A percentile compares a stretch with the other conserved stretches of the same genome.
Evolutionary conservation across 2,329 filamentous ascomycete genomes (phyloP).

Genomic region (Trichophyton rubrum): DNA sequence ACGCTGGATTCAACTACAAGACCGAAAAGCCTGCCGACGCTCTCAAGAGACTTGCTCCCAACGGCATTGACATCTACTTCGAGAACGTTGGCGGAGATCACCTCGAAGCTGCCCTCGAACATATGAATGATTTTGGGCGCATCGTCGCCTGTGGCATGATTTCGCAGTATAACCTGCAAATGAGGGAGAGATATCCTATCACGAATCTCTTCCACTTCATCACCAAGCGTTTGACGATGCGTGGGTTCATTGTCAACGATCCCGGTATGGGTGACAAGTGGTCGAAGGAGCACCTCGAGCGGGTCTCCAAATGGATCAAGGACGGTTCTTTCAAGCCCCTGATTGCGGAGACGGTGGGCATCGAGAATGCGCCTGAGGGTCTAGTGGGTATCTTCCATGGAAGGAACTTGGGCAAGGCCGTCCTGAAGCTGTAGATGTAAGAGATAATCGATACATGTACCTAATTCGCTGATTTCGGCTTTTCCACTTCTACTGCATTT

Average conservation of each 20-base stretch:
- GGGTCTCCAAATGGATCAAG: slow-evolving; percentile 60
- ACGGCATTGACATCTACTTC: slow-evolving; percentile 74
- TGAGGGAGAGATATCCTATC: slow-evolving; percentile 50
- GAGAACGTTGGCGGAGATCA: slow-evolving; percentile 70
- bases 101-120: slow-evolving; percentile 53
- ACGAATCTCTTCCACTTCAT: slow-evolving; percentile 54
- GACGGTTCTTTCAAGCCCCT: slow-evolving; percentile 64
- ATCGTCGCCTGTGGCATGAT: slow-evolving; percentile 58
- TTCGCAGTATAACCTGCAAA: slow-evolving; percentile 57
- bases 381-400: slow-evolving; percentile 64
- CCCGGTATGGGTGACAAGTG: slow-evolving; percentile 55
- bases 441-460: too few relatives aligned
- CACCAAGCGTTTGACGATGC: slow-evolving; percentile 52
- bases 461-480: neutral
- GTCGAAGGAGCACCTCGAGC: slow-evolving; percentile 58
- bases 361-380: slow-evolving; percentile 63
- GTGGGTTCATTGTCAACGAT: slow-evolving; percentile 63
- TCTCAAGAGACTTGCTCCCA: slow-evolving; percentile 55
- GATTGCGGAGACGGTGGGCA: slow-evolving; percentile 57
- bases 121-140: slow-evolving; percentile 53
- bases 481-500: neutral
- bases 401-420: slow-evolving; percentile 76
- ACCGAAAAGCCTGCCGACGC: slow-evolving; percentile 59
- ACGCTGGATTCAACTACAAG: slow-evolving; percentile 78
- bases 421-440: slow-evolving; percentile 50